Base-by-base conservation (phyloP, 2,329 filamentous ascomycete species). In the Trichoderma sp. region DNA sequence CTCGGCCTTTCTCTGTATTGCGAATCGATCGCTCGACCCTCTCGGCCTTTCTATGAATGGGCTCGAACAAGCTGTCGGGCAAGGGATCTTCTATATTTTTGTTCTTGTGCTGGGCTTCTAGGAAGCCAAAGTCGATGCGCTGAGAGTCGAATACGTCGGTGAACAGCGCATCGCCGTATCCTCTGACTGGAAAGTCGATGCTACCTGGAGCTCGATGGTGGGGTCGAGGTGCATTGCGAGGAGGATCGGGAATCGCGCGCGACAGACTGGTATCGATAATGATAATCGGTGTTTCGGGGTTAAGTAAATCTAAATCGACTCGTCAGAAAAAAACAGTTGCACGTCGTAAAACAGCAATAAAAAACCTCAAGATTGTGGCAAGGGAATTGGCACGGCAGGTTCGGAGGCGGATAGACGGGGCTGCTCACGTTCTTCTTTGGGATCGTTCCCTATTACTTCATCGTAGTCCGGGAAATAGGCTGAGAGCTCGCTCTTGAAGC, bases 381-480 rank as follows among this genome's bases (percentile, higher is more conserved):
- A 57, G 33, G 21, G 31, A 16, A 33, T 16, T 49, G 21, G 47
- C n/a, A 29, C 47, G 47, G 47, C 11, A 29, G 31, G 27, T 27
- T 43, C 16, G 16, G n/a, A 31, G 14, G 40, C 11, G 29, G 37
- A 19, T 29, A 31, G 37, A 37, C 8, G 56, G 33, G 62, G 21
- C 27, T 47, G 84, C 88, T 78, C 86, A 94, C 94, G 91, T 74
- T 91, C 85, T 80, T 94, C 91, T 75, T 91, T 91, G 49, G 90
- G 88, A 72, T 93, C 90, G 77, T 96, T 92, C 71, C 92, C 94
- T 81, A 98, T 93, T 73, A 97, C 88, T 78, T 97, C 93, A 80
- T 97, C 94, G 80, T 97, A 98, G 76, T 96, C 94, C 64, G 92
- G 90, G 77, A 98, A 97, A 81, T 97, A 98, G 59, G 89, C 87